Percentiles rank a stretch among this genome's conserved stretches.
Conservation (phyloP, 208 protist genomes). For the Leishmania tropica region DNA sequence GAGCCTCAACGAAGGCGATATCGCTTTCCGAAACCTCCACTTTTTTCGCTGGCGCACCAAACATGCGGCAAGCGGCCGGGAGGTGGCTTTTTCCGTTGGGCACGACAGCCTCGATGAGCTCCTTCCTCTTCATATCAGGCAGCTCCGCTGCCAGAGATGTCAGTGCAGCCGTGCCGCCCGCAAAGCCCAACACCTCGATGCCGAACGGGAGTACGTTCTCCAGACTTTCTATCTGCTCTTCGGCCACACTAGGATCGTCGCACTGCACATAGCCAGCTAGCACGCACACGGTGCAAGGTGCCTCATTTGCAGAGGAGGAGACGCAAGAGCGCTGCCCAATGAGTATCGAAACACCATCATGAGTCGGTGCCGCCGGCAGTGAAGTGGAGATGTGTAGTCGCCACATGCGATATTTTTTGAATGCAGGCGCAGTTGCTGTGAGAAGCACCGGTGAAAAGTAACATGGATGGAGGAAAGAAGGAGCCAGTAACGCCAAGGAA, state of each 20-base stretch:
- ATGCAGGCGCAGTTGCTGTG: background rate
- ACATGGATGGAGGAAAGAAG: slow-evolving; percentile 8
- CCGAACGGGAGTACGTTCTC: slow-evolving; percentile 66
- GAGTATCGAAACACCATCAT: slow-evolving; percentile 19
- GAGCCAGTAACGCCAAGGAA: background rate
- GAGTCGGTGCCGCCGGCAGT: no score
- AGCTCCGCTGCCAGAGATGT: slow-evolving; percentile 19
- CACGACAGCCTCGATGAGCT: slow-evolving; percentile 33
- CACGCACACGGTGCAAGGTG: slow-evolving; percentile 4
- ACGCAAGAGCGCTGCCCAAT: slow-evolving; percentile 28
- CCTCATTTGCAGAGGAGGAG: background rate
- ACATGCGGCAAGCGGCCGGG: background rate
- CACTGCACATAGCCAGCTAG: slow-evolving; percentile 53
- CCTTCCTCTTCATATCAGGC: slow-evolving; percentile 29
- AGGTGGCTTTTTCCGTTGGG: background rate
- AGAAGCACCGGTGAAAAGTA: background rate
- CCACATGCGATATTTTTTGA: slow-evolving; percentile 11
- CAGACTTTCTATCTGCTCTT: slow-evolving; percentile 79
- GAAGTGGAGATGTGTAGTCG: slow-evolving; percentile 11
- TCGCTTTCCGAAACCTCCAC: slow-evolving; percentile 18
- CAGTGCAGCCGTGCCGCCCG: slow-evolving; percentile 2
- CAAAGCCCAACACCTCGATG: slow-evolving; percentile 62
- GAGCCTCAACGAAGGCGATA: slow-evolving; percentile 16
- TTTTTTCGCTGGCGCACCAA: slow-evolving; percentile 3
- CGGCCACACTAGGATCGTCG: slow-evolving; percentile 41